Conservation (phyloP, 257 asterid species). For the Petunia axillaris region DNA sequence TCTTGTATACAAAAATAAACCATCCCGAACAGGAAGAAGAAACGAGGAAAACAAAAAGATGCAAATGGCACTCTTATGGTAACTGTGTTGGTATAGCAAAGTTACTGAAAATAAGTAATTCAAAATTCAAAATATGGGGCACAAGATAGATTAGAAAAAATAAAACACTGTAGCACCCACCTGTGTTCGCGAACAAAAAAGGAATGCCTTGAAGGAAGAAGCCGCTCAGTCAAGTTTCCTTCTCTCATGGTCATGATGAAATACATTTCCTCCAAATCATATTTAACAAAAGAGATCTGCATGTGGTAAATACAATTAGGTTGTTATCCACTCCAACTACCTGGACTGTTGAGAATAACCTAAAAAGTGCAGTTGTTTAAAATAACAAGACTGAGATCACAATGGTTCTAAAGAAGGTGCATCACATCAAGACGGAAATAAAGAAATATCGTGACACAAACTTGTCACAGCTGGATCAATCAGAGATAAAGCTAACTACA, state of each 20-base stretch:
- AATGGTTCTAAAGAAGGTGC: background rate
- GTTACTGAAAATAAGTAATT: conserved; percentile 1
- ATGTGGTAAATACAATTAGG: background rate
- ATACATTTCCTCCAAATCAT: conserved; percentile 96
- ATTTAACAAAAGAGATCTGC: conserved; percentile 81
- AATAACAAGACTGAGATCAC: conserved; percentile 7
- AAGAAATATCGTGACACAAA: background rate
- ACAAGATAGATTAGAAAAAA: background rate
- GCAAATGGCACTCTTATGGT: background rate
- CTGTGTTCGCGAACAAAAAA: conserved; percentile 87
- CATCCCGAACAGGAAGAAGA: background rate
- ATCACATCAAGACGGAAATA: conserved; percentile 7
- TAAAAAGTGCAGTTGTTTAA: background rate
- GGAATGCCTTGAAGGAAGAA: conserved; percentile 85
- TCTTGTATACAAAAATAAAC: background rate
- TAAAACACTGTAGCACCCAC: conserved; percentile 41
- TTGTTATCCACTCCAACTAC: conserved; percentile 18
- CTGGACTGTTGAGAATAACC: background rate
- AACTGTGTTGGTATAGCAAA: conserved; percentile 7
- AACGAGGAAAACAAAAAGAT: background rate
- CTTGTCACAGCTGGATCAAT: background rate
- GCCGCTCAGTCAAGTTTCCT: conserved; percentile 89
- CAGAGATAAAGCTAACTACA: background rate
- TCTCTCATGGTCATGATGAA: conserved; percentile 86
- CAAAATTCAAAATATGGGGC: background rate